phyloP scores from a whole-genome alignment of 1,284 basidiomycete species.

The Neonothopanus nambi region DNA sequence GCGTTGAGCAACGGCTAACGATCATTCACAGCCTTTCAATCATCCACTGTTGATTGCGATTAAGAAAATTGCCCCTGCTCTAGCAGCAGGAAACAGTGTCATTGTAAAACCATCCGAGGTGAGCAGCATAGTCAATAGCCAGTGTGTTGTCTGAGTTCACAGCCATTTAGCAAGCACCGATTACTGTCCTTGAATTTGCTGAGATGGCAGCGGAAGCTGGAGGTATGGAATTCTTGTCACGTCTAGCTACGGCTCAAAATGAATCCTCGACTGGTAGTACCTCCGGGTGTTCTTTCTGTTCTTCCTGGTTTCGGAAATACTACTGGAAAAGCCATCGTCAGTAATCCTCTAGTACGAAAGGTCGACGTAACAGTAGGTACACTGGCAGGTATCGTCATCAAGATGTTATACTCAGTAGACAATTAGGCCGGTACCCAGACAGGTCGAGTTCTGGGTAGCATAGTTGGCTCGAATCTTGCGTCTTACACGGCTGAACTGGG shows the following conservation, averaged over 20 bases:
- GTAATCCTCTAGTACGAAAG: constrained; percentile 68
- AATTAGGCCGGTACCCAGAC: constrained; percentile 74
- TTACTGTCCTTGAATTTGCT: constrained; percentile 76
- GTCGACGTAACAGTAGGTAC: constrained; percentile 76
- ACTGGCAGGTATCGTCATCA: not conserved
- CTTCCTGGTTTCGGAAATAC: constrained; percentile 68
- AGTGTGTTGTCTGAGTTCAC: constrained; percentile 5
- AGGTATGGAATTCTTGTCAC: constrained; percentile 39
- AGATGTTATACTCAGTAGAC: constrained; percentile 7
- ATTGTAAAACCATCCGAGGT: constrained; percentile 84
- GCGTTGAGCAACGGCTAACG: constrained; percentile 1
- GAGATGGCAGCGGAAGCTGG: constrained; percentile 65
- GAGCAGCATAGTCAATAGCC: not conserved
- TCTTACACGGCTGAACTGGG: constrained; percentile 80
- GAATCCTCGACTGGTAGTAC: constrained; percentile 46
- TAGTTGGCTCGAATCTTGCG: constrained; percentile 72
- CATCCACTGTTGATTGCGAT: constrained; percentile 81
- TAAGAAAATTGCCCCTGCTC: constrained; percentile 83
- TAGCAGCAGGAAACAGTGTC: constrained; percentile 82
- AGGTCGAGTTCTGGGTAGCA: constrained; percentile 67
- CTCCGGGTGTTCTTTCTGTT: constrained; percentile 71
- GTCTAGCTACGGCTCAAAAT: not conserved
- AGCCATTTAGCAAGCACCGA: constrained; percentile 62
- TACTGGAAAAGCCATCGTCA: constrained; percentile 65
- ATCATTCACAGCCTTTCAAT: constrained; percentile 68